These are phyloP conservation scores for Neobulgaria alba DNA, from an alignment of 2,329 filamentous ascomycete genomes.

Conservation along the genomic window DNA sequence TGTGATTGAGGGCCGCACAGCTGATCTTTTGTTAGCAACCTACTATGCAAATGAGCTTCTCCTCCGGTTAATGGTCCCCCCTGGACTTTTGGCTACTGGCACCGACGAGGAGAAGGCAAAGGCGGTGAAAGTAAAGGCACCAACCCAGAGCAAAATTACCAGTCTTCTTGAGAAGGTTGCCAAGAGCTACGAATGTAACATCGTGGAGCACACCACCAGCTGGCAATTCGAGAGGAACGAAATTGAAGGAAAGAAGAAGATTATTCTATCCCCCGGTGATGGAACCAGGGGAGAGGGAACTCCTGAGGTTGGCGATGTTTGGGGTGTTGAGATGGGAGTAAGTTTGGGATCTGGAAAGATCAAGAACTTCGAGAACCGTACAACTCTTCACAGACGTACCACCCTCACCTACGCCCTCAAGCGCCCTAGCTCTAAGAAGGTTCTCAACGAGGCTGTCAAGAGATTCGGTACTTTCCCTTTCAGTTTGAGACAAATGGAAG, in stretches of 20 bases:
- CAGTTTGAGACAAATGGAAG: conserved; percentile 91
- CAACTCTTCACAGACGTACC: conserved; percentile 90
- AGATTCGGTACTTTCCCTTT: conserved; percentile 98
- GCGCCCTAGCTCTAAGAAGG: conserved; percentile 85
- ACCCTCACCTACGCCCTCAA: conserved; percentile 88
- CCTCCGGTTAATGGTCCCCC: conserved; percentile 80
- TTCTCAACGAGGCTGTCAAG: conserved; percentile 89
- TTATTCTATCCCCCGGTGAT: conserved; percentile 80
- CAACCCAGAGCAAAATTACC: conserved; percentile 80
- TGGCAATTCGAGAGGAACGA: conserved; percentile 97
- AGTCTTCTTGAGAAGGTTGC: conserved; percentile 82
- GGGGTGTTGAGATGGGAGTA: conserved; percentile 95
- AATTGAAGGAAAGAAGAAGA: conserved; percentile 93
- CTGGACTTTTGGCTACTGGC: conserved; percentile 73
- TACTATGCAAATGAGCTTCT: conserved; percentile 95
- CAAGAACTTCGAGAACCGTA: conserved; percentile 79
- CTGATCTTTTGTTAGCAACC: conserved; percentile 83
- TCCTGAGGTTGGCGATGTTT: conserved; percentile 85
- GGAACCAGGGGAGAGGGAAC: conserved; percentile 84
- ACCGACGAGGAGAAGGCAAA: conserved; percentile 95
- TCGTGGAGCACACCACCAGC: conserved; percentile 96
- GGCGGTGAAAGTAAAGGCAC: conserved; percentile 72
- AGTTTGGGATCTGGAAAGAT: conserved; percentile 89
- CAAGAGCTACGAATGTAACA: conserved; percentile 81
- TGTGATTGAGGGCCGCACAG: conserved; percentile 64